Evolutionary conservation across 306 rosid genomes (phyloP), one percentile per base, ranked within the genome.

Genomic region (Notholithocarpus densiflorus): DNA sequence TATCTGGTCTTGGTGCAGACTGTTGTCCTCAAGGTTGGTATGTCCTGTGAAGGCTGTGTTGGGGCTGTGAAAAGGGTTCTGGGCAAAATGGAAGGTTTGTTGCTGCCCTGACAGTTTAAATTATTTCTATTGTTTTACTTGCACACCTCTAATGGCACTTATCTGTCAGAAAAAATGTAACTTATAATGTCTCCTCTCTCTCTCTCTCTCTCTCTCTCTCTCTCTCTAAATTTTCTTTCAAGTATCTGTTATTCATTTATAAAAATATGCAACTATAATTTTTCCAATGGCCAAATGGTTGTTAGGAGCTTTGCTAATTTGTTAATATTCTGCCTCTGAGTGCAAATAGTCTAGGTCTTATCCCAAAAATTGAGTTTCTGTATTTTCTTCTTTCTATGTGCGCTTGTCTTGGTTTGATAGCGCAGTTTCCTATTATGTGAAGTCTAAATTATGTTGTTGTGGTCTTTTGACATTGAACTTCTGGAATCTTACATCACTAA

Each of bases 21-120:
- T n/a, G n/a, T n/a, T n/a, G n/a, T n/a, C n/a, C n/a, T n/a, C n/a
- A n/a, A n/a, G n/a, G n/a, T n/a, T n/a, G n/a, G n/a, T n/a, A n/a
- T n/a, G n/a, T n/a, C n/a, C n/a, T n/a, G n/a, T n/a, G 83, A 89
- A 84, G 97, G 98, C 20, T 95, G 98, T 72, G 89, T 82, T 74
- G 99, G 98, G 52, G 99, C 98, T 3, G 98, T 95, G 79, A 91
- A 88, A 71, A 90, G 98, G 84, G 98, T 92, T 72, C 86, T 92
- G 88, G 98, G 88, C 15, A 95, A 95, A 77, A 56, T 95, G 86
- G 94, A 92, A 87, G 98, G 98, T 95, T 87, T 21, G 72, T 77
- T 76, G 3, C 29, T 19, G 26, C 65, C 55, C 13, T 54, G 57
- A 15, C 1, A 4, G 48, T 32, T 75, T 40, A 10, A 72, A 11